A percentile compares a stretch with the other conserved stretches of the same genome.
These are phyloP conservation scores for Poronia punctata DNA, from an alignment of 495 filamentous ascomycete genomes.

Conservation along the genomic window DNA sequence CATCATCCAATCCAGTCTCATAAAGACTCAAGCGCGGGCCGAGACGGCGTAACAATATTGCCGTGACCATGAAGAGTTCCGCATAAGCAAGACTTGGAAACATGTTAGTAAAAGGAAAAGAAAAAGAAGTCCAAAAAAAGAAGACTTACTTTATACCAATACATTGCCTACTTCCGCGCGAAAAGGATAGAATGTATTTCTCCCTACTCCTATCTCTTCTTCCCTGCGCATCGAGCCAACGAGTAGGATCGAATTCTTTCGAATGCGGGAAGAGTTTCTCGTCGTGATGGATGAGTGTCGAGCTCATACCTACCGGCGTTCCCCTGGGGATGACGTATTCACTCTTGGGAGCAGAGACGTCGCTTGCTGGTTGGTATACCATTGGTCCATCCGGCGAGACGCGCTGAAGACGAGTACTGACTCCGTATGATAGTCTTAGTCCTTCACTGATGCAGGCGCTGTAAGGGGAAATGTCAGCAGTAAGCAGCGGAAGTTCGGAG, in stretches of 20 bases:
- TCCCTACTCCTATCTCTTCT: slow-evolving; percentile 31
- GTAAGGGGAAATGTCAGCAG: slow-evolving; percentile 18
- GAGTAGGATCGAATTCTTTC: slow-evolving; percentile 39
- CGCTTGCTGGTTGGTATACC: slow-evolving; percentile 31
- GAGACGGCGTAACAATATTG: slow-evolving; percentile 19
- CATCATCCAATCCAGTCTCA: slow-evolving; percentile 20
- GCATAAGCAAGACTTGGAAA: slow-evolving; percentile 24
- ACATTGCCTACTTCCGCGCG: slow-evolving; percentile 41
- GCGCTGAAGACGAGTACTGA: slow-evolving; percentile 33
- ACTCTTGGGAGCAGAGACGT: slow-evolving; percentile 24
- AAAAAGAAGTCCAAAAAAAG: not conserved
- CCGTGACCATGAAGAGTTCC: slow-evolving; percentile 23
- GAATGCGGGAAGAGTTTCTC: slow-evolving; percentile 42
- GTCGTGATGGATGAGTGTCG: slow-evolving; percentile 42
- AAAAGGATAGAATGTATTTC: slow-evolving; percentile 42
- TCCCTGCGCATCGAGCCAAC: slow-evolving; percentile 38
- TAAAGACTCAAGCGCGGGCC: slow-evolving; percentile 16
- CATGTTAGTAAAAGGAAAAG: not conserved
- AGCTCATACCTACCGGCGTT: slow-evolving; percentile 42
- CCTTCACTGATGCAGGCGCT: slow-evolving; percentile 40
- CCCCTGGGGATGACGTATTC: slow-evolving; percentile 24
- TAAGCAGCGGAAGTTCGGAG: too few species aligned
- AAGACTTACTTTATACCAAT: slow-evolving; percentile 41
- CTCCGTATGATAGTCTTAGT: slow-evolving; percentile 38
- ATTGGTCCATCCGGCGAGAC: slow-evolving; percentile 28